Base-by-base conservation (phyloP, 441 rosid genomes). In the Gossypium davidsonii region DNA sequence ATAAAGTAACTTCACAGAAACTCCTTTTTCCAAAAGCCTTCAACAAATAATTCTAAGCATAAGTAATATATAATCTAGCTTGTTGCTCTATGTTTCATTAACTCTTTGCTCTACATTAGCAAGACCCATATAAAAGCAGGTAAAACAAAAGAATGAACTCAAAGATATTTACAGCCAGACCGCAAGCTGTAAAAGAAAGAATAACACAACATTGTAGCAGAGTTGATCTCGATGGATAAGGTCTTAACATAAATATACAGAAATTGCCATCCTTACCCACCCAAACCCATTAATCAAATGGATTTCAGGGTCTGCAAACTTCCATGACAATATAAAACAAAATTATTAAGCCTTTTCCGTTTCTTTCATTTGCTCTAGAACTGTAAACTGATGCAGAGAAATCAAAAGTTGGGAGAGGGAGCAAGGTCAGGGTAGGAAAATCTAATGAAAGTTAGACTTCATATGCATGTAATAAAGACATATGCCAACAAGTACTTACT, bases 401-500 rank as follows among this genome's bases (percentile, higher is more conserved):
- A 31, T 42, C 37, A 34, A 31, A 44, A 42, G 71, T 42, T 39
- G 52, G 53, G 49, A 14, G n/a, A 61, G 31, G 51, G 3, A 42
- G 3, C n/a, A 34, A 25, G 53, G 6, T 57, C 6, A 17, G 23
- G 20, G 4, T 6, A 21, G 14, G 15, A 25, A 4, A 14, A 60
- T 9, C 23, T 6, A 56, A 60, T 65, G 51, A 62, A 51, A 64
- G 61, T 39, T 44, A 21, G 23, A 59, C 34, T 49, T 26, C 21
- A 42, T 25, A 63, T 25, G 58, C 31, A 65, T 55, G 55, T 34
- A 72, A 71, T 64, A 53, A 59, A 66, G 53, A 37, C 26, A 74
- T 23, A 42, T 26, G 60, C 52, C 42, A 31, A 39, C 73, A 51
- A 49, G 71, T 55, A 75, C 90, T 66, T 88, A 91, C 99, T 73